A percentile compares a stretch with the other conserved stretches of the same genome.
phyloP scores from a whole-genome alignment of 1,139 yeast genomes.

The Lodderomyces oxycetoniae region DNA sequence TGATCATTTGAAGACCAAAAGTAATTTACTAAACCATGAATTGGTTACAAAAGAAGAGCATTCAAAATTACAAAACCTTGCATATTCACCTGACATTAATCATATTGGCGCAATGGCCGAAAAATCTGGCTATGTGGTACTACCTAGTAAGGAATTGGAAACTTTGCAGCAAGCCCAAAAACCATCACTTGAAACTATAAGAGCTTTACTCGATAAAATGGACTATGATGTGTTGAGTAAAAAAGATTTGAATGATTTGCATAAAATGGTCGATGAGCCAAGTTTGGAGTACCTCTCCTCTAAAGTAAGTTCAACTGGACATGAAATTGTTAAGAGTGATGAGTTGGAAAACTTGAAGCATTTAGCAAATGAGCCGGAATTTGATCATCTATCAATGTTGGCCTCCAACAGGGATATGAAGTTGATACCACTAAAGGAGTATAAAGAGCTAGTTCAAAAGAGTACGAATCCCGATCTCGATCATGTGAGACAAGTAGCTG shows the following conservation, averaged over 20 bases:
- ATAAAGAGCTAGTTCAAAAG: conserved; percentile 20
- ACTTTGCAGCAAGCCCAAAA: not conserved
- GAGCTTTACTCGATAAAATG: conserved; percentile 1
- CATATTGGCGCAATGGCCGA: conserved; percentile 17
- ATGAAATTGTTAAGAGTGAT: conserved; percentile 11
- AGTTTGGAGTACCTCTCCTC: not conserved
- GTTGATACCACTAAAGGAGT: conserved; percentile 24
- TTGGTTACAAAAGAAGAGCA: conserved; percentile 14
- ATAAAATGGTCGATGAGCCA: conserved; percentile 12
- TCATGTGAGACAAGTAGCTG: conserved; percentile 17
- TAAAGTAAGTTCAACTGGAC: not conserved
- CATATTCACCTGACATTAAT: conserved; percentile 19
- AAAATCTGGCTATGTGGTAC: not conserved
- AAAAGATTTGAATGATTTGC: conserved; percentile 13
- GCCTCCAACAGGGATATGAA: conserved; percentile 19
- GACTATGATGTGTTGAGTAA: conserved; percentile 13
- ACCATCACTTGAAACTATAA: conserved; percentile 4
- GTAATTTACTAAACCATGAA: conserved; percentile 10
- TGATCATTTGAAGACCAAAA: conserved; percentile 16
- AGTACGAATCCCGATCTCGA: conserved; percentile 22
- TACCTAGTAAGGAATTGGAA: conserved; percentile 1
- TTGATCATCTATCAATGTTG: conserved; percentile 11
- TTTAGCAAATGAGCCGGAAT: conserved; percentile 8
- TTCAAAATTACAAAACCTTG: conserved; percentile 12
- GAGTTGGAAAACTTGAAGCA: conserved; percentile 17